Evolutionary conservation across 2,329 filamentous ascomycete genomes (phyloP).

Genomic region (Paecilomyces variotii): DNA sequence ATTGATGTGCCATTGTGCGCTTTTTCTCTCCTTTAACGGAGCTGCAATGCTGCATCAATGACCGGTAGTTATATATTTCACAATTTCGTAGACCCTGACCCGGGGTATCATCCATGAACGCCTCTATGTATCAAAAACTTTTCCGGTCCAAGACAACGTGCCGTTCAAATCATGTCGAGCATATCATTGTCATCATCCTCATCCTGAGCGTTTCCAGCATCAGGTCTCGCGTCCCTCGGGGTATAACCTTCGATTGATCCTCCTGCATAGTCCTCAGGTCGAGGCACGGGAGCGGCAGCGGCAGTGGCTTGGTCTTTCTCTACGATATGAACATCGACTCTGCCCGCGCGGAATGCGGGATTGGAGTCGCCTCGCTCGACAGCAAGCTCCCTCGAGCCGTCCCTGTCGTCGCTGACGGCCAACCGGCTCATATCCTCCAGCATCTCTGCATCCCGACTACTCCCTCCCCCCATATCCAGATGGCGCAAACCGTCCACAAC

Average conservation of each 20-base stretch:
- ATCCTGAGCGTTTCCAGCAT: conserved; percentile 32
- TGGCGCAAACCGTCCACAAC: conserved; percentile 14
- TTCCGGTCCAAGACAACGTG: conserved; percentile 15
- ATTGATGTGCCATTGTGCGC: not conserved
- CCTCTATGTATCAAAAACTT: conserved; percentile 10
- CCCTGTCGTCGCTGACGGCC: conserved; percentile 14
- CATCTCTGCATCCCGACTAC: conserved; percentile 9
- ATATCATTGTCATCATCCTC: conserved; percentile 46
- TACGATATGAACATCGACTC: conserved; percentile 25
- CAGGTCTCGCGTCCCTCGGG: conserved; percentile 16
- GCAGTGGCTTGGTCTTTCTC: conserved; percentile 20
- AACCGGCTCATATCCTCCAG: conserved; percentile 18
- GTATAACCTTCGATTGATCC: conserved; percentile 37
- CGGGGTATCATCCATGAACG: conserved; percentile 12
- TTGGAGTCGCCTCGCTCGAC: conserved; percentile 28
- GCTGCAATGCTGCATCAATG: not conserved
- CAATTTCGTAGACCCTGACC: conserved; percentile 12
- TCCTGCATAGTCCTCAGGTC: conserved; percentile 24
- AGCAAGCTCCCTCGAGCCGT: conserved; percentile 22
- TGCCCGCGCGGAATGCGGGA: conserved; percentile 15
- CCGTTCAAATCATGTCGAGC: conserved; percentile 30
- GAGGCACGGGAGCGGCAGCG: conserved; percentile 23
- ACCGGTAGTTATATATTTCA: conserved; percentile 2
- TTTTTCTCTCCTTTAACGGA: not conserved
- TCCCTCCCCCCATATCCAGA: conserved; percentile 10